These are phyloP conservation scores for Tetrapisispora arboricola DNA, from an alignment of 805 yeast genomes.

Conservation along the genomic window DNA sequence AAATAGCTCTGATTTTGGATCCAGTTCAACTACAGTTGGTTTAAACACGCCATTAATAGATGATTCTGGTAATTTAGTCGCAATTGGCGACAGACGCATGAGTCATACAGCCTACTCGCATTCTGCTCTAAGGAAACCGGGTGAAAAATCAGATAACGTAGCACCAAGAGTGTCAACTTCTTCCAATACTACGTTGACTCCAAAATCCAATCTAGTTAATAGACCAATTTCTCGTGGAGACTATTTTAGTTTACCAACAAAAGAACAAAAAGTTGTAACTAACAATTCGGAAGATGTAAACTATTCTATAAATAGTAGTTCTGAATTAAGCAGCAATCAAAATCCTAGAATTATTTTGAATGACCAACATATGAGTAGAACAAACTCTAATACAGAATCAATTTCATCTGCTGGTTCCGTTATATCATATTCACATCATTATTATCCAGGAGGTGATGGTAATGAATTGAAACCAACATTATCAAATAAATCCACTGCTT, in stretches of 20 bases:
- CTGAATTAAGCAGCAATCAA: background rate
- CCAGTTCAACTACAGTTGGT: background rate
- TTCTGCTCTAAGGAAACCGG: slow-evolving; percentile 1
- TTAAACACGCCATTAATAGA: slow-evolving; percentile 30
- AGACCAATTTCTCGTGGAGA: background rate
- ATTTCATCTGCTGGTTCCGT: background rate
- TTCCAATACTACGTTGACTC: background rate
- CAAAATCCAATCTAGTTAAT: background rate
- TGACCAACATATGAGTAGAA: background rate
- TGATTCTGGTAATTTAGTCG: slow-evolving; percentile 29
- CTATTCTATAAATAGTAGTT: background rate
- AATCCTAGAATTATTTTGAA: background rate
- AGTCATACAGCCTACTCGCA: slow-evolving; percentile 1
- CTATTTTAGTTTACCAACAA: background rate
- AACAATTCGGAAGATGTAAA: background rate
- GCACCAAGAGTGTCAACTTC: background rate
- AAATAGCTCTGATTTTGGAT: background rate
- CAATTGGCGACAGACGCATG: slow-evolving; percentile 2
- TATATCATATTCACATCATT: background rate
- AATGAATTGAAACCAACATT: background rate
- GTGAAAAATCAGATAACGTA: background rate
- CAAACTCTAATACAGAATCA: background rate
- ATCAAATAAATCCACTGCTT: background rate
- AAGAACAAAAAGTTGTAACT: background rate
- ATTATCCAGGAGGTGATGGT: background rate